Percentiles rank a stretch among this genome's conserved stretches.
phyloP scores from a whole-genome alignment of 2,329 filamentous ascomycete genomes.

The Apiospora sp. region DNA sequence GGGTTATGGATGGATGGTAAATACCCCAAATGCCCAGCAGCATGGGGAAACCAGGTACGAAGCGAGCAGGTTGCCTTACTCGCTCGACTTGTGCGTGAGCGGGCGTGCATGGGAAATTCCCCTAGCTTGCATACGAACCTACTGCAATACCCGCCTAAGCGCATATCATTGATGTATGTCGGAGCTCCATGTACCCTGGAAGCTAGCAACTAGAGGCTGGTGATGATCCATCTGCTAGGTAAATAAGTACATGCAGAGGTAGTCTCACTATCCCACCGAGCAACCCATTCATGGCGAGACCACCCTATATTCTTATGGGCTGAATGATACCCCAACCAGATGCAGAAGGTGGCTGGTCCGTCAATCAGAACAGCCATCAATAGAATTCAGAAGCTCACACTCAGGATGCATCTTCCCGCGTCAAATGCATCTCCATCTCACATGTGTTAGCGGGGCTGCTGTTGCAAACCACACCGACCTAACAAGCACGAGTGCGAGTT shows the following conservation, averaged over 20 bases:
- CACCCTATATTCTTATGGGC: neutral
- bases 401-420: neutral
- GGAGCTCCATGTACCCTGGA: neutral
- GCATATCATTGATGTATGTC: neutral
- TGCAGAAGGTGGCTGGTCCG: neutral
- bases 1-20: neutral
- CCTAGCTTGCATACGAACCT: slow-evolving; percentile 14
- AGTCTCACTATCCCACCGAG: neutral
- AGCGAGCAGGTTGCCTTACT: slow-evolving; percentile 11
- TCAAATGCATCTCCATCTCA: neutral
- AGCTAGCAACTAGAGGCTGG: neutral
- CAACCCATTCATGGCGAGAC: neutral
- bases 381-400: neutral
- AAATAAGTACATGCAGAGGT: too few relatives aligned
- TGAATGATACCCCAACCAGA: neutral
- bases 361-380: neutral
- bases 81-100: neutral
- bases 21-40: slow-evolving; percentile 11
- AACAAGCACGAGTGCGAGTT: neutral
- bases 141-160: slow-evolving; percentile 9
- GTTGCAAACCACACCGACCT: neutral
- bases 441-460: neutral
- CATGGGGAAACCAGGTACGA: slow-evolving; percentile 10
- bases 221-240: neutral
- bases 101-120: slow-evolving; percentile 12